phyloP scores from a whole-genome alignment of 192 early-diverging fungal genomes.

The Chytriomyces hyalinus region DNA sequence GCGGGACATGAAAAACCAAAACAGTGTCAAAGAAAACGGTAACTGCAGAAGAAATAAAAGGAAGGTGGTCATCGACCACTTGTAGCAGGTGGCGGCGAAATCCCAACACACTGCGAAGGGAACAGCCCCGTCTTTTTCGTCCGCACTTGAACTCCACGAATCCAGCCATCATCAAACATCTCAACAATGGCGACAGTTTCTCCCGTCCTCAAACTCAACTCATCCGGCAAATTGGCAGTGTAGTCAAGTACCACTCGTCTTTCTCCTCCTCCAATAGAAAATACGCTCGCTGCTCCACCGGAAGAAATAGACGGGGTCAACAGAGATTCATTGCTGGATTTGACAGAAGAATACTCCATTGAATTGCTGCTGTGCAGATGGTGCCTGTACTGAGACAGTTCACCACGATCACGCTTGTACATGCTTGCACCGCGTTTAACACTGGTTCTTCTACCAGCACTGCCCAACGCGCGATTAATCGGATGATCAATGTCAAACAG shows the following conservation, averaged over 20 bases:
- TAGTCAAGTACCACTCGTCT: neutral
- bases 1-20: too few relatives aligned
- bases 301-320: neutral
- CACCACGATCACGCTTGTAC: neutral
- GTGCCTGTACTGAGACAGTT: conserved; percentile 1
- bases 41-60: too few relatives aligned
- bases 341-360: neutral
- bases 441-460: neutral
- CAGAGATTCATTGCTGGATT: neutral
- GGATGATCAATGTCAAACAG: neutral
- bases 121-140: neutral
- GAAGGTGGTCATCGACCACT: neutral
- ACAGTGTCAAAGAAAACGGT: too few relatives aligned
- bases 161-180: conserved; percentile 2
- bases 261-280: neutral
- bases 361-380: neutral
- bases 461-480: neutral
- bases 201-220: neutral
- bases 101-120: neutral
- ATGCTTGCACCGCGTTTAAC: neutral
- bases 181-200: neutral
- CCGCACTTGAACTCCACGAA: neutral
- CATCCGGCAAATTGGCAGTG: conserved; percentile 1
- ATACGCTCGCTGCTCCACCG: neutral
- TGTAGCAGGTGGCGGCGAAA: neutral